Evolutionary conservation across 2,329 filamentous ascomycete species (phyloP), one percentile per base, ranked within the genome.

Genomic region (Chalara sp.): DNA sequence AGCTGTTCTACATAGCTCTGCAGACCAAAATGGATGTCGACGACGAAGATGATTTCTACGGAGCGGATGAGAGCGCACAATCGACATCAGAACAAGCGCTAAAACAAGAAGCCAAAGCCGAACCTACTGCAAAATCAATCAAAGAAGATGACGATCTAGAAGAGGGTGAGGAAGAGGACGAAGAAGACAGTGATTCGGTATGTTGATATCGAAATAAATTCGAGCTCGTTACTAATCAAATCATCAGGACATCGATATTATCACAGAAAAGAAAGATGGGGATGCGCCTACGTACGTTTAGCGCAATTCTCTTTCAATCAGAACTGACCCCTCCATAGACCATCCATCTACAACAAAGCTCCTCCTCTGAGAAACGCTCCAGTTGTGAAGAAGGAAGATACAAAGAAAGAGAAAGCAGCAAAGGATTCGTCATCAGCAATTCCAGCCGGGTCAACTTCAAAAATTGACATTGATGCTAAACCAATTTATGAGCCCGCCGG

Each of bases 401-500:
- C 67, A 41, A 79, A 76, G 60, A 76, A 75, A 56, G 75, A 78
- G 6, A 68, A 70, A 5, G 13, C 52, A 6, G 48, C 51, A n/a
- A 67, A 65, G 37, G 62, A 66, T 5, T 68, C 68, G 52, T 61
- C 61, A 10, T 51, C 62, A 5, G 66, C 68, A 32, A 80, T 74
- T 54, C 71, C 84, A 59, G 73, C 93, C 67, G 72, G 89, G 68
- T 72, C 86, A 40, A 91, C 86, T 52, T 96, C 90, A 10, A 91
- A 82, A 46, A 80, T 97, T 56, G 88, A 97, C 63, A 80, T 96
- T 49, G 83, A 95, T 67, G 86, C 79, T 4, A 87, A 90, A 56
- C 92, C 93, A 0, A 72, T 86, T 2, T 91, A 95, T 67, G 83
- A 86, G 13, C 75, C 78, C 3, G 84, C 83, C 28, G 93, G 95